Percentiles rank a stretch among this genome's conserved stretches.
Evolutionary conservation across 1,284 basidiomycete species (phyloP).

Genomic region (Rhodotorula sp.): DNA sequence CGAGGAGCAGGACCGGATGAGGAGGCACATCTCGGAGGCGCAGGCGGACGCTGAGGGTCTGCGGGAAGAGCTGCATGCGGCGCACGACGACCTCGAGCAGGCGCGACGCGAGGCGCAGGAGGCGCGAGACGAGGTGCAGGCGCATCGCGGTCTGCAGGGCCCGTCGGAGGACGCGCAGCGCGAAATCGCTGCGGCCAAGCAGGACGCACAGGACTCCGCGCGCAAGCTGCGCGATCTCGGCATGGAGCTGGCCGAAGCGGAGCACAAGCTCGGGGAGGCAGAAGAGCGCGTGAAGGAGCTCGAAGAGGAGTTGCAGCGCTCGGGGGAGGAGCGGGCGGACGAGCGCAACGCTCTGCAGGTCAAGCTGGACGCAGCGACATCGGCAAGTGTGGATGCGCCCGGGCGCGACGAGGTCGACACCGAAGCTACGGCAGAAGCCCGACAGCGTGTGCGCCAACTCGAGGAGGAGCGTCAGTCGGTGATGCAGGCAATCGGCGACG

Average conservation of each 20-base stretch:
- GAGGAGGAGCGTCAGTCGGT: conserved; percentile 11
- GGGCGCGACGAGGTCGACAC: neutral
- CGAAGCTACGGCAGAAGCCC: neutral
- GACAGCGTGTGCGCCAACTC: neutral
- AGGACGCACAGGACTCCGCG: conserved; percentile 12
- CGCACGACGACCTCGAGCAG: conserved; percentile 1
- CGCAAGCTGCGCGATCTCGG: conserved; percentile 1
- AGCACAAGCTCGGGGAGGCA: conserved; percentile 4
- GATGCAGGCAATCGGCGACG: conserved; percentile 31
- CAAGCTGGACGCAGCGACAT: neutral
- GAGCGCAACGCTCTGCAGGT: neutral
- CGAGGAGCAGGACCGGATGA: conserved; percentile 3
- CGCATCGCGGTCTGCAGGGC: too few relatives aligned
- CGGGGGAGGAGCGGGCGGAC: conserved; percentile 1
- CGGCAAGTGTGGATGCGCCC: neutral
- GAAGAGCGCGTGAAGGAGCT: conserved; percentile 12
- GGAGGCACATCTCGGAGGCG: neutral
- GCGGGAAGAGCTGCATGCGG: neutral
- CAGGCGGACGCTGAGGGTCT: neutral
- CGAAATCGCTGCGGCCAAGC: neutral
- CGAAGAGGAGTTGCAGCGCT: conserved; percentile 18
- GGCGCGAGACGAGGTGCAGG: neutral
- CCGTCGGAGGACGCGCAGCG: conserved; percentile 1
- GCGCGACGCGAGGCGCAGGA: neutral
- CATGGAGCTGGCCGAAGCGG: conserved; percentile 6